These are phyloP conservation scores for Arctium minus DNA, from an alignment of 129 eudicot genomes.

Conservation along the genomic window DNA sequence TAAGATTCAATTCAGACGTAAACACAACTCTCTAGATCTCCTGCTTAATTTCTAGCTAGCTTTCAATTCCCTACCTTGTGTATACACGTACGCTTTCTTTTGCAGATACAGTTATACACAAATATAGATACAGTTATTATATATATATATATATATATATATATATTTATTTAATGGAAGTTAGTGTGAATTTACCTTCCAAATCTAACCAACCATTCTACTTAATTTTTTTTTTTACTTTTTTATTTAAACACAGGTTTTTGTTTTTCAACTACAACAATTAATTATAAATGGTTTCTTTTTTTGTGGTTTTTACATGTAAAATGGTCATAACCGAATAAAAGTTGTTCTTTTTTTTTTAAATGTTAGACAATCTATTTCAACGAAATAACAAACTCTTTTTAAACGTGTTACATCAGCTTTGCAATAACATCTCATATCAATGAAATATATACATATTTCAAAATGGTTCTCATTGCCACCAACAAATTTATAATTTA, in stretches of 20 bases:
- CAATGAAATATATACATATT: no score
- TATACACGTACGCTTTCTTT: slow-evolving; percentile 1
- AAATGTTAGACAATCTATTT: no score
- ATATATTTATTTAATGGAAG: slow-evolving; percentile 16
- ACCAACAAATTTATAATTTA: no score
- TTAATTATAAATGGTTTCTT: background rate
- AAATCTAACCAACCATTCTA: background rate
- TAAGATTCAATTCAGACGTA: background rate
- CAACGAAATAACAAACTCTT: no score
- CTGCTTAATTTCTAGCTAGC: background rate
- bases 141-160: no score
- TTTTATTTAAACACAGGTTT: background rate
- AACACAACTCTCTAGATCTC: background rate
- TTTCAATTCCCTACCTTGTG: background rate
- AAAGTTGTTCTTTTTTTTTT: background rate
- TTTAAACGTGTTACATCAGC: no score
- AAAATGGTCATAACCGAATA: background rate
- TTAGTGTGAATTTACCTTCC: background rate
- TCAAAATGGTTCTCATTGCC: no score
- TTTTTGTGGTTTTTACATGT: background rate
- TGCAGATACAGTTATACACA: slow-evolving; percentile 14
- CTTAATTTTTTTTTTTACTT: background rate
- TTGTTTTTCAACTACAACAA: background rate
- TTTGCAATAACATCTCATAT: no score
- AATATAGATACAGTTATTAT: slow-evolving; percentile 17